Percentiles rank a stretch among this genome's conserved stretches.
phyloP scores from a whole-genome alignment of 73 alveolate genomes.

The Paramecium pentaurelia region DNA sequence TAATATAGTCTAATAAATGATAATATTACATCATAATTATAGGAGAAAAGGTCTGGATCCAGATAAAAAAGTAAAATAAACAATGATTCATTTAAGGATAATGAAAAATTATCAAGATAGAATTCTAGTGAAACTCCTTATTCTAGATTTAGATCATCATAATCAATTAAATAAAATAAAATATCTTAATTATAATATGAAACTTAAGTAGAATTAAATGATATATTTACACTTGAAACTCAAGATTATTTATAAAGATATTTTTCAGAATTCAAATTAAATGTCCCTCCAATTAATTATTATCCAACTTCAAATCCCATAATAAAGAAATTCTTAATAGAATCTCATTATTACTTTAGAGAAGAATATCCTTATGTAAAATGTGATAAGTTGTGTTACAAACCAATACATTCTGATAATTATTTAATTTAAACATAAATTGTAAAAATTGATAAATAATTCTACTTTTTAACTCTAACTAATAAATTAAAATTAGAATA shows the following conservation, averaged over 20 bases:
- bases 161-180: neutral
- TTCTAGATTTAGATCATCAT: neutral
- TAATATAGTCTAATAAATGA: neutral
- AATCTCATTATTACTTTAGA: neutral
- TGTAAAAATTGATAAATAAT: neutral
- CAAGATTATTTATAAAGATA: neutral
- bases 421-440: neutral
- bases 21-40: neutral
- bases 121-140: neutral
- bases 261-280: neutral
- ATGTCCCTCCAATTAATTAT: neutral
- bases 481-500: neutral
- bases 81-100: neutral
- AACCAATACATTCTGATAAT: neutral
- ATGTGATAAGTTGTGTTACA: neutral
- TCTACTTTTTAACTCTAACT: neutral
- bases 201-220: neutral
- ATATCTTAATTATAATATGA: neutral
- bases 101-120: neutral
- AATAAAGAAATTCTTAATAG: neutral
- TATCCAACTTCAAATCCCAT: neutral
- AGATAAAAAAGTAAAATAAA: neutral
- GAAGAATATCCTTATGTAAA: neutral
- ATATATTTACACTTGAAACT: neutral
- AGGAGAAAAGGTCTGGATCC: neutral